These are phyloP conservation scores for Trichoderma arundinaceum DNA, from an alignment of 2,329 filamentous ascomycete species.

Conservation along the genomic window DNA sequence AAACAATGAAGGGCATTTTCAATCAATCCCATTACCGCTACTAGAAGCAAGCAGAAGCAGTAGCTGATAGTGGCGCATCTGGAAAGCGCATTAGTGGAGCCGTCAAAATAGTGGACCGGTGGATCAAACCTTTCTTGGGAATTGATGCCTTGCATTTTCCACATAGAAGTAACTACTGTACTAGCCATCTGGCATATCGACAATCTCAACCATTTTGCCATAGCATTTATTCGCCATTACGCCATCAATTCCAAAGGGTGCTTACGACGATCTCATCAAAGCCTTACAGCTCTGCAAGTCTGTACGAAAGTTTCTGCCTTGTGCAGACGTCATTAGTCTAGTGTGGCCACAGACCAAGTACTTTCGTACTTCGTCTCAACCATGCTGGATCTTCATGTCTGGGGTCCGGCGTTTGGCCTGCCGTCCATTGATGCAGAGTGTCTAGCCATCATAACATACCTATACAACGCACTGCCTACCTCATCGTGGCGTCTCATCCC, in stretches of 20 bases:
- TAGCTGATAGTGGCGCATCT: not conserved
- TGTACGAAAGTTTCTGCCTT: not conserved
- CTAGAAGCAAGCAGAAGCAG: not conserved
- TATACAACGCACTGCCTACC: conserved; percentile 66
- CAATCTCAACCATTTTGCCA: not conserved
- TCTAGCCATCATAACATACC: conserved; percentile 79
- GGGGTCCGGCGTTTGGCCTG: conserved; percentile 86
- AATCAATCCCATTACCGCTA: too few species aligned
- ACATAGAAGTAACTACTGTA: not conserved
- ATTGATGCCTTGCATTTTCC: conserved; percentile 12
- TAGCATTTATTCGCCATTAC: too few species aligned
- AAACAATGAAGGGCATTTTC: too few species aligned
- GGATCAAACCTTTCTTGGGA: conserved; percentile 1
- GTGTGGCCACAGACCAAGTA: not conserved
- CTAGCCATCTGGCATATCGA: not conserved
- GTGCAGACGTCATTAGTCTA: not conserved
- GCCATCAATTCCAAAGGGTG: not conserved
- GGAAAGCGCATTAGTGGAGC: not conserved
- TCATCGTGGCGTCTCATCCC: conserved; percentile 72
- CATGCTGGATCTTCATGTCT: conserved; percentile 76
- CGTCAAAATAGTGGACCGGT: conserved; percentile 6
- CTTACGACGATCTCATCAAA: not conserved
- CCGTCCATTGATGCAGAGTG: conserved; percentile 93
- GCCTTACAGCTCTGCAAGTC: not conserved
- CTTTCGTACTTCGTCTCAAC: conserved; percentile 34